Conservation (phyloP, 345 rosid genomes). For the Salix suchowensis region DNA sequence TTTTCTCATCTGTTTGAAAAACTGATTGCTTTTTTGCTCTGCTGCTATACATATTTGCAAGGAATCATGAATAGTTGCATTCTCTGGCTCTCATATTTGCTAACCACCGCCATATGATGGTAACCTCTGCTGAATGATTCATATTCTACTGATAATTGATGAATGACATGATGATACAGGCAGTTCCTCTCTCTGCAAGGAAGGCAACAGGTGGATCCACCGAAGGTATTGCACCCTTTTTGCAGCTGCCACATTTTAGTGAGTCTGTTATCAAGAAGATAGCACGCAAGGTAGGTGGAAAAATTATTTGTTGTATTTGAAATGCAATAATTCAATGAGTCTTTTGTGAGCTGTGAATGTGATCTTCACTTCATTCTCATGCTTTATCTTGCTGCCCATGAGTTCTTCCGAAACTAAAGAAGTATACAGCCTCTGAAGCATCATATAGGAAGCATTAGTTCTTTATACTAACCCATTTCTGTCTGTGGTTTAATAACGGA, state of each 20-base stretch:
- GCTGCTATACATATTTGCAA: not conserved
- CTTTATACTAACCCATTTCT: not conserved
- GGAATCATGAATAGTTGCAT: not conserved
- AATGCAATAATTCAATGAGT: not conserved
- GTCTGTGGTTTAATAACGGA: not conserved
- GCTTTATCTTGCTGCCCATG: not conserved
- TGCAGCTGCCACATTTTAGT: constrained; percentile 90
- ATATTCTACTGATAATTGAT: not conserved
- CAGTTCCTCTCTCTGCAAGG: constrained; percentile 95
- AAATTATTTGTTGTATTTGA: not conserved
- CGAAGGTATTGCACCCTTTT: constrained; percentile 87
- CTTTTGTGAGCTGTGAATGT: not conserved
- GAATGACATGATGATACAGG: constrained; percentile 40
- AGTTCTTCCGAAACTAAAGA: not conserved
- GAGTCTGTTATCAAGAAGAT: constrained; percentile 78
- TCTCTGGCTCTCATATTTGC: not conserved
- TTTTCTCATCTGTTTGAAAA: not conserved
- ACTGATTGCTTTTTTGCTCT: not conserved
- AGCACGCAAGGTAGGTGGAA: constrained; percentile 68
- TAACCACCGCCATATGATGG: not conserved
- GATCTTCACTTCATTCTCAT: not conserved
- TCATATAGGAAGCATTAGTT: not conserved
- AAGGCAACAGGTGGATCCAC: constrained; percentile 80
- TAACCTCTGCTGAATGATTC: not conserved
- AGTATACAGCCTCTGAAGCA: not conserved